Percentiles rank a stretch among this genome's conserved stretches.
Conservation (phyloP, 176 grass and related monocot genomes). For the Oropetium thomaeum region DNA sequence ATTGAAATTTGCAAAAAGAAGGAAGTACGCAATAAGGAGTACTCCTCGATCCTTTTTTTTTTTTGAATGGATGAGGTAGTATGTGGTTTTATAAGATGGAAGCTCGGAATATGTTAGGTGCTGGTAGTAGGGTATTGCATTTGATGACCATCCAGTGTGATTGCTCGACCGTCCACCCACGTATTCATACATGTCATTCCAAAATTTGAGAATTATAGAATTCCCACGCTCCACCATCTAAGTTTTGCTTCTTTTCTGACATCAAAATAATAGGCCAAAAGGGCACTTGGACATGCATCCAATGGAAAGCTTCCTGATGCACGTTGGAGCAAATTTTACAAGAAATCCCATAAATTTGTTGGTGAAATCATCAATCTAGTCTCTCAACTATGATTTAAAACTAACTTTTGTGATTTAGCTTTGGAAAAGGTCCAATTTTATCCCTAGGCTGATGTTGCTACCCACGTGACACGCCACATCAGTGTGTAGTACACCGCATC, state of each 20-base stretch:
- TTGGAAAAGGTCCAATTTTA: too few relatives aligned
- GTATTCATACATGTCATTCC: slow-evolving; percentile 17
- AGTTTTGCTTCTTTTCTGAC: not conserved
- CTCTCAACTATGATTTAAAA: too few relatives aligned
- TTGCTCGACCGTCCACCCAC: slow-evolving; percentile 4
- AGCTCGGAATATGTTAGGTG: slow-evolving; percentile 12
- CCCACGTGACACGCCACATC: too few relatives aligned
- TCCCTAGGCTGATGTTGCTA: too few relatives aligned
- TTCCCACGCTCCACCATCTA: not conserved
- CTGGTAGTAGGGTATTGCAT: not conserved
- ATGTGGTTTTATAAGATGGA: slow-evolving; percentile 23
- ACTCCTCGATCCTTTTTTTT: too few relatives aligned
- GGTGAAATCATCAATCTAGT: too few relatives aligned
- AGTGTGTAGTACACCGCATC: too few relatives aligned
- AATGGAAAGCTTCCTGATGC: not conserved
- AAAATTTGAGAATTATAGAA: not conserved
- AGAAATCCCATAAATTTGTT: not conserved
- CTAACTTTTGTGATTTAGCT: too few relatives aligned
- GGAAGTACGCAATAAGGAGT: too few relatives aligned
- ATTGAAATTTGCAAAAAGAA: slow-evolving; percentile 32
- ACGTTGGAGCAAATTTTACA: not conserved
- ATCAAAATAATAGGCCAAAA: too few relatives aligned
- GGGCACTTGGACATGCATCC: not conserved
- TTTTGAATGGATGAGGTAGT: too few relatives aligned
- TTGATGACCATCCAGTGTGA: not conserved